phyloP scores from a whole-genome alignment of 2,329 filamentous ascomycete genomes.

The Hortaea sp. region DNA sequence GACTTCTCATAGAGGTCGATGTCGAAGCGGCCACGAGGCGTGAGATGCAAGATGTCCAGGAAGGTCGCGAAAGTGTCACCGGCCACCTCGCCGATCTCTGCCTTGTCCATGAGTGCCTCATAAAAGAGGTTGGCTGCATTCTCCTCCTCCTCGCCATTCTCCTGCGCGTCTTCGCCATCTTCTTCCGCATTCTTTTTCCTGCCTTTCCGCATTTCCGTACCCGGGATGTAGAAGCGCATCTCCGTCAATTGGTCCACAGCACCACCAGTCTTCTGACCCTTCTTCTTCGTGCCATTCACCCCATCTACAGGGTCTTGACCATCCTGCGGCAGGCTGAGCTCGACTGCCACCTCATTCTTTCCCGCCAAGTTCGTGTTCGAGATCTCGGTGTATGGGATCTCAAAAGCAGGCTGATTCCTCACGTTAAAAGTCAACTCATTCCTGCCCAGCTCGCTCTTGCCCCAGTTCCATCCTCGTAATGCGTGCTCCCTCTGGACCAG shows the following conservation, averaged over 20 bases:
- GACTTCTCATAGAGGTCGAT: constrained; percentile 99
- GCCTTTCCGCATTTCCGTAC: constrained; percentile 63
- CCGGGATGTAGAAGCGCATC: constrained; percentile 98
- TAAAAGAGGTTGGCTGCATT: constrained; percentile 97
- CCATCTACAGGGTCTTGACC: constrained; percentile 49
- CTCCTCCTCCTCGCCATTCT: constrained; percentile 58
- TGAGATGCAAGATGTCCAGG: constrained; percentile 91
- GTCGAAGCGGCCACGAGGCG: constrained; percentile 95
- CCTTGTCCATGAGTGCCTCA: constrained; percentile 94
- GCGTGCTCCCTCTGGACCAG: constrained; percentile 91
- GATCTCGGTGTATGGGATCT: constrained; percentile 94
- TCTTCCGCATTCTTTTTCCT: constrained; percentile 66
- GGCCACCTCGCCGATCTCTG: constrained; percentile 97
- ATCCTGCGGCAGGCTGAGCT: constrained; percentile 71
- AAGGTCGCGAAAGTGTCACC: constrained; percentile 97
- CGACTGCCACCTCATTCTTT: constrained; percentile 93
- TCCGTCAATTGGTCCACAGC: constrained; percentile 90
- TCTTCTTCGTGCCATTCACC: constrained; percentile 58
- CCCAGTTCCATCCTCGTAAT: constrained; percentile 97
- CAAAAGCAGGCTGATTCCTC: constrained; percentile 90
- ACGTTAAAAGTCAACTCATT: constrained; percentile 94
- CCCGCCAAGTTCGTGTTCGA: constrained; percentile 96
- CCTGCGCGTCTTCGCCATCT: constrained; percentile 50
- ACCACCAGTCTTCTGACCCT: constrained; percentile 81
- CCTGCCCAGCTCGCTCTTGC: constrained; percentile 93